These are phyloP conservation scores for Hypoxylon sp. DNA, from an alignment of 2,329 filamentous ascomycete genomes.

Conservation along the genomic window DNA sequence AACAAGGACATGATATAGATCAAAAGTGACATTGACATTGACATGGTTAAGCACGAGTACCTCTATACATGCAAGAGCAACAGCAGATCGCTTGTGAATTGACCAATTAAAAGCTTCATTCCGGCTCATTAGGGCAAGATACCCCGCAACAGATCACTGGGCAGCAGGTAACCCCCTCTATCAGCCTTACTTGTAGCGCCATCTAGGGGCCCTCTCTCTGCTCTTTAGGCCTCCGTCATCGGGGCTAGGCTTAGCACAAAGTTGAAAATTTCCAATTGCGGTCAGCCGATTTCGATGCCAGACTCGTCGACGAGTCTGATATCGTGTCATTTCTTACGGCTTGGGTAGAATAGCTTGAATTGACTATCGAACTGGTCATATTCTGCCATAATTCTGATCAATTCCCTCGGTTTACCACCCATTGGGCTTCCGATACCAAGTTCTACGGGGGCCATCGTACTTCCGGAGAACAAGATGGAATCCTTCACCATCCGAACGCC, in stretches of 20 bases:
- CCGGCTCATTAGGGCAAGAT: conserved; percentile 30
- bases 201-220: neutral
- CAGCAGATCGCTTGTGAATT: neutral
- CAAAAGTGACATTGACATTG: too few relatives aligned
- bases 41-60: too few relatives aligned
- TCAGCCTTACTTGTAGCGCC: neutral
- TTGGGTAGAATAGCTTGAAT: conserved; percentile 1
- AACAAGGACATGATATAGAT: too few relatives aligned
- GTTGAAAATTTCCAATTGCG: conserved; percentile 31
- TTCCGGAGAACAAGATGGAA: conserved; percentile 53
- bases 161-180: neutral
- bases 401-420: neutral
- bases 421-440: neutral
- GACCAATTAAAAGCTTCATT: conserved; percentile 22
- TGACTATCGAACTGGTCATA: neutral
- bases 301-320: conserved; percentile 11
- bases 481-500: conserved; percentile 80
- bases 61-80: neutral
- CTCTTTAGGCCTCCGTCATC: conserved; percentile 27
- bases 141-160: conserved; percentile 1
- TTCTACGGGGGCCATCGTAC: neutral
- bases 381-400: neutral
- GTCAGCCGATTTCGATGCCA: conserved; percentile 10
- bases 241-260: conserved; percentile 28
- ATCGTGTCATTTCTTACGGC: neutral